Evolutionary conservation across 768 basidiomycete genomes (phyloP), one percentile per base, ranked within the genome.

Genomic region (Phlebiopsis gigantea): DNA sequence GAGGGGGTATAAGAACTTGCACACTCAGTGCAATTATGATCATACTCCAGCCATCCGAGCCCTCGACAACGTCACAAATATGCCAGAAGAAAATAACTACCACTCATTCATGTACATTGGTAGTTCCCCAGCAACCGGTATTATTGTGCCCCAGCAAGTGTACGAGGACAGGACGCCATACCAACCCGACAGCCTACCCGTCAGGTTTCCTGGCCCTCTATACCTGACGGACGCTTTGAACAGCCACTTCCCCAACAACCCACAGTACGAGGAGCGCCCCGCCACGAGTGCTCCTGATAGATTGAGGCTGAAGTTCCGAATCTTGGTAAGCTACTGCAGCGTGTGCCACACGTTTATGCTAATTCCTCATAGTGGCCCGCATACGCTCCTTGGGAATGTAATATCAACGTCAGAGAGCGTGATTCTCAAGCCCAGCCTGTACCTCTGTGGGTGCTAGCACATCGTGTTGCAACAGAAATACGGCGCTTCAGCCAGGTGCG

Each of bases 331-430:
- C 21, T 22, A 19, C n/a, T 46, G 9, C 19, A 6, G 3, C 17
- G 9, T 22, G 45, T 46, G 21, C 43, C 24, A 24, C 24, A 25
- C 10, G 22, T 10, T 24, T 48, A 9, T 8, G 24, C 8, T 45
- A n/a, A 21, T 21, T 5, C 17, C 26, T 22, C 9, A 5, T 21
- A 59, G 58, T 59, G 58, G 58, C 53, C 53, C 14, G 58, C 53
- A 25, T 55, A 55, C 30, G n/a, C 4, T 2, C 17, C 53, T 12
- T 59, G 53, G 47, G 14, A 24, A n/a, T 24, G 24, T 22, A 50
- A 49, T 22, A 44, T 59, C 34, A 49, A 59, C 21, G 54, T 42
- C 1, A 15, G 28, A 2, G 58, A 59, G 31, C 58, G 53, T 17
- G 12, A 46, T 5, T 4, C 10, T 2, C 2, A 4, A 2, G 41